These are phyloP conservation scores for Tieghemiomyces parasiticus DNA, from an alignment of 192 early-diverging fungal species.

Conservation along the genomic window DNA sequence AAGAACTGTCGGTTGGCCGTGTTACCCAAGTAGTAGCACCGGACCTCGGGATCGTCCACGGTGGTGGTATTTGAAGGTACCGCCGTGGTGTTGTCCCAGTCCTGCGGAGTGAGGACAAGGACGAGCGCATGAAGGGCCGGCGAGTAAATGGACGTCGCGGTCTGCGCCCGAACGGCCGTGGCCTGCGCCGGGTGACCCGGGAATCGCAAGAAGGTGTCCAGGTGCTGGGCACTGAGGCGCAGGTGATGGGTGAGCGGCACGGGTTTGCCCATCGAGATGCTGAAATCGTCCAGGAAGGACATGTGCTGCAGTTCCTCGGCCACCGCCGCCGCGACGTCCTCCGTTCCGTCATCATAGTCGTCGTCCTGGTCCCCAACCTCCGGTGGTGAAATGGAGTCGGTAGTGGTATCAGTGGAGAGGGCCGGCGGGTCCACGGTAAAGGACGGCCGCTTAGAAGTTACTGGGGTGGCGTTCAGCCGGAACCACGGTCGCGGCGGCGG, in stretches of 20 bases:
- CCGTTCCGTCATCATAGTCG: no score
- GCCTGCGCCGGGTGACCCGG: constrained; percentile 6
- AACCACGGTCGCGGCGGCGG: no score
- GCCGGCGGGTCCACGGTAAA: no score
- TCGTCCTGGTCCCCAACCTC: no score
- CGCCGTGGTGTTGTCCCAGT: not conserved
- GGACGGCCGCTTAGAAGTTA: no score
- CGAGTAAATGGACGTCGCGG: not conserved
- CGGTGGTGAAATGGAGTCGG: no score
- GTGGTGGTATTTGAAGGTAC: not conserved
- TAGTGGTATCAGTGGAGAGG: no score
- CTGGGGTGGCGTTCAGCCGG: no score
- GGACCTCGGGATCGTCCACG: not conserved
- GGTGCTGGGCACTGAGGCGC: constrained; percentile 1
- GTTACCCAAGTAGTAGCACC: constrained; percentile 10
- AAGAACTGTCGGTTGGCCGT: constrained; percentile 27
- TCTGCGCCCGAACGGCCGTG: constrained; percentile 6
- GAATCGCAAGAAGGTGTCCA: not conserved
- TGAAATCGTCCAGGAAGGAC: constrained; percentile 10
- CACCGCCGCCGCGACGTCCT: not conserved
- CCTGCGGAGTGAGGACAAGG: not conserved
- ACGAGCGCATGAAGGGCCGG: constrained; percentile 1
- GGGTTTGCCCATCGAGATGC: constrained; percentile 1
- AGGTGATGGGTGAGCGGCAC: constrained; percentile 6
- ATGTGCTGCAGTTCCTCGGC: constrained; percentile 6